These are phyloP conservation scores for Globisporangium uncinulatum DNA, from an alignment of 352 stramenopile genomes.

Conservation along the genomic window DNA sequence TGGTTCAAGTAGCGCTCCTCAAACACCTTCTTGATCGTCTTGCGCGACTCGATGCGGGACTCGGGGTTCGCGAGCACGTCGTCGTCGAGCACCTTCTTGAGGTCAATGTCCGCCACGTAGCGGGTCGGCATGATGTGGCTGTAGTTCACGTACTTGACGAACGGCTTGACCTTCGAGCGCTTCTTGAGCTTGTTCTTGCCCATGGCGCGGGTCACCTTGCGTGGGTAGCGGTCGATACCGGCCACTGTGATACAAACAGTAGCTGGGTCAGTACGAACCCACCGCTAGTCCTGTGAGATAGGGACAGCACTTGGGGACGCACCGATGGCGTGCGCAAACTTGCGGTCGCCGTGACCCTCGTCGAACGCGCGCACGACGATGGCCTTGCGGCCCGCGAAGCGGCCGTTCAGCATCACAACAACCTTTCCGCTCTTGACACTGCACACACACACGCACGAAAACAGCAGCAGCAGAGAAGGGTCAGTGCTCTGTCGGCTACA, in stretches of 20 bases:
- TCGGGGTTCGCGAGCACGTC: conserved; percentile 82
- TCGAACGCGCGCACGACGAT: conserved; percentile 99
- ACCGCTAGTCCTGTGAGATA: neutral
- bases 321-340: conserved; percentile 96
- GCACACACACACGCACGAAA: conserved; percentile 1
- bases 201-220: conserved; percentile 98
- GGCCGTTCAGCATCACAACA: conserved; percentile 98
- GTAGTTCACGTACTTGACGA: conserved; percentile 99
- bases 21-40: conserved; percentile 99
- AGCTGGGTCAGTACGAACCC: neutral
- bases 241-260: conserved; percentile 53
- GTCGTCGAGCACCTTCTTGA: conserved; percentile 97
- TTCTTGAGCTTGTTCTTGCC: conserved; percentile 97
- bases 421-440: conserved; percentile 98
- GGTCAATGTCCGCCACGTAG: conserved; percentile 98
- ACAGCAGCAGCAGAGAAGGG: conserved; percentile 7
- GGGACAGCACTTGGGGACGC: conserved; percentile 8
- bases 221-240: conserved; percentile 93
- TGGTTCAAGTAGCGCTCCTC: conserved; percentile 97
- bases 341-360: conserved; percentile 93
- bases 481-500: neutral
- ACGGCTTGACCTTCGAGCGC: conserved; percentile 97
- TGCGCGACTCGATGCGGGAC: conserved; percentile 90
- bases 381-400: conserved; percentile 98
- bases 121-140: conserved; percentile 99